Conservation (phyloP, 1,284 basidiomycete genomes). For the Boletus semigastroideus region DNA sequence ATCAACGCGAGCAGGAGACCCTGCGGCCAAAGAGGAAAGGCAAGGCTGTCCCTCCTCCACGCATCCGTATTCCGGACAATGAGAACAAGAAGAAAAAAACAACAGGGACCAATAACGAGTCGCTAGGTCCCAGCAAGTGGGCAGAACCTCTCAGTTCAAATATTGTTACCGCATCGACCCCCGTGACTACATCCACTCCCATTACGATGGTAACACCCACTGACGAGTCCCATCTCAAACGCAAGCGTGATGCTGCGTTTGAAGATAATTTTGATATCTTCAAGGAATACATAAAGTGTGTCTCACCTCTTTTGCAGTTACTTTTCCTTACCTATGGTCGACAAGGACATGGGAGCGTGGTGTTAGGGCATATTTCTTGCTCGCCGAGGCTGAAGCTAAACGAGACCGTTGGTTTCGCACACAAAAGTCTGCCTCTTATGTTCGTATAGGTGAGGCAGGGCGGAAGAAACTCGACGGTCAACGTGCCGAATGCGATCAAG, state of each 20-base stretch:
- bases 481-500: conserved; percentile 29
- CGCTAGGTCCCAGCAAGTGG: conserved; percentile 21
- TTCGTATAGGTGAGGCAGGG: conserved; percentile 32
- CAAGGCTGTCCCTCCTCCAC: conserved; percentile 24
- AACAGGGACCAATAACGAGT: conserved; percentile 27
- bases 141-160: conserved; percentile 9
- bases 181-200: conserved; percentile 15
- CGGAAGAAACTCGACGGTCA: conserved; percentile 29
- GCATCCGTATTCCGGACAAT: conserved; percentile 28
- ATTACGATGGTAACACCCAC: conserved; percentile 14
- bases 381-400: conserved; percentile 30
- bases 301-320: neutral
- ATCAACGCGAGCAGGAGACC: conserved; percentile 1
- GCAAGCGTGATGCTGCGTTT: conserved; percentile 20
- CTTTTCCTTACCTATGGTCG: neutral
- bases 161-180: conserved; percentile 3
- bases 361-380: conserved; percentile 25
- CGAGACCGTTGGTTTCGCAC: conserved; percentile 30
- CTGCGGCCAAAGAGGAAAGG: conserved; percentile 11
- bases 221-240: conserved; percentile 23
- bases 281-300: conserved; percentile 33
- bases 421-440: conserved; percentile 31
- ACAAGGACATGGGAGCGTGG: conserved; percentile 32
- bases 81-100: conserved; percentile 18
- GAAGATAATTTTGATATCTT: conserved; percentile 28